A percentile compares a stretch with the other conserved stretches of the same genome.
phyloP scores from a whole-genome alignment of 345 rosid genomes.

The Populus davidiana region DNA sequence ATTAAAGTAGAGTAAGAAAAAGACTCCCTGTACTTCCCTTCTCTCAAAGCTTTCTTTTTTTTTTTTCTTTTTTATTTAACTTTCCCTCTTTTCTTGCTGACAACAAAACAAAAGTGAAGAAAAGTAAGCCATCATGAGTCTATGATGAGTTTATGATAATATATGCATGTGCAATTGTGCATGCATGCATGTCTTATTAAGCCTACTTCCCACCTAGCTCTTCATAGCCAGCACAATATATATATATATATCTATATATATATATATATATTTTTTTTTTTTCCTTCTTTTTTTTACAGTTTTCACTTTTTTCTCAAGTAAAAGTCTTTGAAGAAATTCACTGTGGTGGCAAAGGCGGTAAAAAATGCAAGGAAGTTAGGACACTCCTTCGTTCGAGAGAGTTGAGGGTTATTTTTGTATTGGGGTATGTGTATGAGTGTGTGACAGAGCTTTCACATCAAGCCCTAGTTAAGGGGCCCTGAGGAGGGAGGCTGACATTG shows the following conservation, averaged over 20 bases:
- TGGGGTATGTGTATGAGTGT: neutral
- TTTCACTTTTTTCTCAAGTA: neutral
- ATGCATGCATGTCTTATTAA: slow-evolving; percentile 13
- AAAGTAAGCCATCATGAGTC: slow-evolving; percentile 22
- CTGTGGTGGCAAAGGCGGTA: neutral
- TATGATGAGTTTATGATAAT: slow-evolving; percentile 20
- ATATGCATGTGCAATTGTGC: slow-evolving; percentile 11
- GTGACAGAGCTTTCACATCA: slow-evolving; percentile 19
- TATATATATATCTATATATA: too few relatives aligned
- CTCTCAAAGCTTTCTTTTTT: slow-evolving; percentile 6
- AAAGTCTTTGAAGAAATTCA: too few relatives aligned
- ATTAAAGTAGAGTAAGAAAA: neutral
- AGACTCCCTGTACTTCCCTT: neutral
- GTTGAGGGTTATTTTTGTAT: neutral
- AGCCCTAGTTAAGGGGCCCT: slow-evolving; percentile 6
- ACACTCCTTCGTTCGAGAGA: too few relatives aligned
- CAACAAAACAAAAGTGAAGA: slow-evolving; percentile 17
- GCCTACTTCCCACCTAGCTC: neutral
- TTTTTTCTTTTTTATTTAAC: neutral
- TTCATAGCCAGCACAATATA: neutral
- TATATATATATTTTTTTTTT: too few relatives aligned
- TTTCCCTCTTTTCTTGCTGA: slow-evolving; percentile 23
- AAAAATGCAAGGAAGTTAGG: neutral
- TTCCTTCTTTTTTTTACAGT: neutral
- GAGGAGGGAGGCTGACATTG: slow-evolving; percentile 4